Evolutionary conservation across 441 rosid species (phyloP).

Genomic region (Bruguiera hainesii): DNA sequence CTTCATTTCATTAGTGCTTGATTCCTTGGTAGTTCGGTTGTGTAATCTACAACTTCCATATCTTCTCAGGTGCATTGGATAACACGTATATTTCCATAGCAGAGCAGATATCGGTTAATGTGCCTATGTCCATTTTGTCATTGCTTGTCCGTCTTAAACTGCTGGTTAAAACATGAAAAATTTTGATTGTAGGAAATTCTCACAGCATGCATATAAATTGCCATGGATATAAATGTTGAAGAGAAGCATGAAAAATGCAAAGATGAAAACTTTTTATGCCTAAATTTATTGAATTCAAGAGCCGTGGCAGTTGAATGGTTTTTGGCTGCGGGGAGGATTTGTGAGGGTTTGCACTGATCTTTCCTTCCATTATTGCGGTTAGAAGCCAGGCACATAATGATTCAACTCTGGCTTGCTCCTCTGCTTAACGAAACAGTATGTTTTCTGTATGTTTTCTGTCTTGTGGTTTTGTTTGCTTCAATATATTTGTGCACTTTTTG

Average conservation of each 20-base stretch:
- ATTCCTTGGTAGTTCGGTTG: neutral
- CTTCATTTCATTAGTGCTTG: neutral
- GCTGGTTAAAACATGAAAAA: neutral
- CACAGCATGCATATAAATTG: too few relatives aligned
- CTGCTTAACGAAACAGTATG: too few relatives aligned
- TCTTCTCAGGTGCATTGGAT: neutral
- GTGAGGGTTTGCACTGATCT: neutral
- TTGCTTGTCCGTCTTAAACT: neutral
- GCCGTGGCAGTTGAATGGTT: neutral
- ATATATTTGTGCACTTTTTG: too few relatives aligned
- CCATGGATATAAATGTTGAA: neutral
- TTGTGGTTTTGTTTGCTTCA: too few relatives aligned
- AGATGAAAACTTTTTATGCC: too few relatives aligned
- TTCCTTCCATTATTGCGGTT: too few relatives aligned
- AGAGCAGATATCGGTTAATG: neutral
- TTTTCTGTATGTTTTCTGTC: too few relatives aligned
- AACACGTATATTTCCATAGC: neutral
- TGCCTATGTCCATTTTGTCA: neutral
- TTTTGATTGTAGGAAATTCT: neutral
- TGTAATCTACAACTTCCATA: neutral
- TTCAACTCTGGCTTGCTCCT: too few relatives aligned
- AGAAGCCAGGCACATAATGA: too few relatives aligned
- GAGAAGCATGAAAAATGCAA: neutral
- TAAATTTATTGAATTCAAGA: neutral
- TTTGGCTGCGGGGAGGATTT: neutral